phyloP scores from a whole-genome alignment of 441 rosid genomes.

The Hura crepitans region DNA sequence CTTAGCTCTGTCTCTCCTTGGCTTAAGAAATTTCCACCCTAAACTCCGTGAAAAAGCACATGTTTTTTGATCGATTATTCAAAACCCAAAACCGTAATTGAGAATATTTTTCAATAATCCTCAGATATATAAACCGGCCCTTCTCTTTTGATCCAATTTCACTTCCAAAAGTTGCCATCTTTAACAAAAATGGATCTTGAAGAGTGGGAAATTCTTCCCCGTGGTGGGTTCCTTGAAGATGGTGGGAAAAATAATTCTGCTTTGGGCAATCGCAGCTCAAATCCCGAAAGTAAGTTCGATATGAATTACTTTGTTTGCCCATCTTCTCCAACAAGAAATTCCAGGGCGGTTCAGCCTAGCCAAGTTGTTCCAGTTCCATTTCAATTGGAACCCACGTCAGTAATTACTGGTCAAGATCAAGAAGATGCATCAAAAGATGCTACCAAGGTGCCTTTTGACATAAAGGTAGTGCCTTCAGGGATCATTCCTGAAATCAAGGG shows the following conservation, averaged over 20 bases:
- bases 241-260: conserved; percentile 30
- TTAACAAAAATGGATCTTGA: conserved; percentile 55
- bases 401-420: conserved; percentile 20
- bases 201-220: conserved; percentile 78
- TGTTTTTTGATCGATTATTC: conserved; percentile 33
- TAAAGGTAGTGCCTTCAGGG: conserved; percentile 26
- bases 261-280: conserved; percentile 30
- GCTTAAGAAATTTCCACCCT: conserved; percentile 20
- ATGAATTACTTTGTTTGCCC: conserved; percentile 63
- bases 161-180: neutral
- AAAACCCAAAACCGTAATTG: neutral
- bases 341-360: conserved; percentile 31
- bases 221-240: conserved; percentile 39
- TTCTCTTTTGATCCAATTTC: conserved; percentile 7
- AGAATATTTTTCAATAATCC: neutral
- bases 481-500: conserved; percentile 32
- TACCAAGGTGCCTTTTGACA: conserved; percentile 25
- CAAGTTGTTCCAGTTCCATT: conserved; percentile 55
- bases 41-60: conserved; percentile 22
- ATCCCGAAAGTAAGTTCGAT: conserved; percentile 33
- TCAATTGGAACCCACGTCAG: conserved; percentile 44
- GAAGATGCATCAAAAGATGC: conserved; percentile 23
- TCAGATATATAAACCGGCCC: conserved; percentile 11
- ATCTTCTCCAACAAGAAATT: conserved; percentile 30
- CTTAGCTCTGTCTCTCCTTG: neutral